Base-by-base conservation (phyloP, 345 rosid species). In the Brassica nigra region DNA sequence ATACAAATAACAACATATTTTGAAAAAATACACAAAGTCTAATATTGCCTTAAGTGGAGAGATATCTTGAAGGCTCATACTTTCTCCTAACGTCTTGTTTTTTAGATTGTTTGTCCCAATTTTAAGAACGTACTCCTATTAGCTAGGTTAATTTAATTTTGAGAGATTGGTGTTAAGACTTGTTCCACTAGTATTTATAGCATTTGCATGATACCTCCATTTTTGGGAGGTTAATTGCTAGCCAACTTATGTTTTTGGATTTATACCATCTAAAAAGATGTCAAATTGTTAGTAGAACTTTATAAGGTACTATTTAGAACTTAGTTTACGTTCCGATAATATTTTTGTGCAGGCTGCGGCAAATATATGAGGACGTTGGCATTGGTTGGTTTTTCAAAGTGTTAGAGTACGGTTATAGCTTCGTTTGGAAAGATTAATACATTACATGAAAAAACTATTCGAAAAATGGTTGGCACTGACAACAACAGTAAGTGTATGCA, bases 71-170 rank as follows among this genome's bases (percentile, higher is more conserved):
- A 49, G 3, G 36, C 9, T 33, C 39, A 2, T 30, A 10, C 42
- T 58, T 66, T 37, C 58, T 72, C 77, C 33, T 68, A 30, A 66
- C 73, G 34, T 42, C 62, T 66, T 27, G 14, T 44, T 44, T 44
- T 44, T 12, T 44, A 44, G 54, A 44, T 3, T 44, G 54, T 44
- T 44, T 44, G 54, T 12, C 54, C 49, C 49, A 42, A 10, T 42
- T 9, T 42, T 42, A 42, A 42, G 49, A 14, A 42, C 9, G 4
- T 42, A n/a, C n/a, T n/a, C n/a, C n/a, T n/a, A 10, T 10, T 42
- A 42, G 49, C 52, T 44, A 44, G n/a, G n/a, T 44, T 44, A 44
- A 3, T 44, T 44, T 10, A 3, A 44, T 10, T 44, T 44, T 44
- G 52, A 3, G 14, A 44, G 2, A 44, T 44, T 44, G 10, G 52